Evolutionary conservation across 805 yeast species (phyloP), one percentile per base, ranked within the genome.

Genomic region (Teunomyces panamensis): DNA sequence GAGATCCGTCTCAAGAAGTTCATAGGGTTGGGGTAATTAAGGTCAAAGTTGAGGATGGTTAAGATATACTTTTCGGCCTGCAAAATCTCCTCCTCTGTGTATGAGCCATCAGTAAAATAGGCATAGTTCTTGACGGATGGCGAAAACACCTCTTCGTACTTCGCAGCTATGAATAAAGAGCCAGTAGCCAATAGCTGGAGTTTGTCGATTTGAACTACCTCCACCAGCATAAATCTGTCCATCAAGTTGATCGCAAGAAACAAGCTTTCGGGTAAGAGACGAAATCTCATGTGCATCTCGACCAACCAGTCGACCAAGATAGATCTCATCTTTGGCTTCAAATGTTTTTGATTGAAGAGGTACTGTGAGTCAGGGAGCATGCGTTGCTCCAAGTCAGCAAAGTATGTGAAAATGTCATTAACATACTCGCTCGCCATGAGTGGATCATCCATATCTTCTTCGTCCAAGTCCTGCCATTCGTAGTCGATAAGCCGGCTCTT

Each of bases 361-460:
- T 87, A 88, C 54, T 81, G 78, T n/a, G 85, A 67, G 54, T 80
- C 84, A 2, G 90, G 96, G 59, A 88, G 71, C 42, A 92, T 88
- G 58, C 79, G 77, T 39, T 76, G 66, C 69, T 90, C 96, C 50
- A 85, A 73, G 59, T 77, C 83, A 63, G 84, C 83, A 57, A 91
- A 71, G 65, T 87, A 89, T 28, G 80, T 85, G 66, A 89, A 91
- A 48, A 92, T 91, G 50, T 89, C 97, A 52, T 73, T 79, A 47
- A 87, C 96, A 65, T 91, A 92, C 71, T 92, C 99, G 51, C 90
- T 81, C 29, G 88, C 97, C 97, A 92, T 91, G 52, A 88, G 56
- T 45, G 78, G 88, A 62, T 86, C 92, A 53, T 82, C 85, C 42
- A 67, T 61, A 60, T 86, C 91, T 51, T 81, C 87, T 28, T 75